Percentiles rank a stretch among this genome's conserved stretches.
phyloP scores from a whole-genome alignment of 225 moss, liverwort and hornwort species.

The Polytrichum commune region DNA sequence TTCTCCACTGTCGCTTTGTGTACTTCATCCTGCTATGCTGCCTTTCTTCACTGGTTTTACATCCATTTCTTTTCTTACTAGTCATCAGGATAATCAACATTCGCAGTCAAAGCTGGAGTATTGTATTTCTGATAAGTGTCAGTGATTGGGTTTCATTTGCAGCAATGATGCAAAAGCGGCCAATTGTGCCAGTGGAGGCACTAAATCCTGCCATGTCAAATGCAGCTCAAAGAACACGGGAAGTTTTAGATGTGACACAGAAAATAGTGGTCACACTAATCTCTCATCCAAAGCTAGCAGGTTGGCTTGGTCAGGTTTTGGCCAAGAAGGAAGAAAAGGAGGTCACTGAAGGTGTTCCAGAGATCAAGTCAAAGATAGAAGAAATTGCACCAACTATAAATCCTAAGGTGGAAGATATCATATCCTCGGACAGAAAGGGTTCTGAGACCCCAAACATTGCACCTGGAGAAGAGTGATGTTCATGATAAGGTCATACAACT shows the following conservation, averaged over 20 bases:
- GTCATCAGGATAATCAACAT: too few relatives aligned
- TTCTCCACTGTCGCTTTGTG: too few relatives aligned
- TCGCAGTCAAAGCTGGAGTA: too few relatives aligned
- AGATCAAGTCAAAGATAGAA: neutral
- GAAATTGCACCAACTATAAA: neutral
- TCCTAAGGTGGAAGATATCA: neutral
- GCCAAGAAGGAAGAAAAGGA: constrained; percentile 18
- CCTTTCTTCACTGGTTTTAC: too few relatives aligned
- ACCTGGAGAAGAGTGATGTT: neutral
- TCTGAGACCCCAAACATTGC: neutral
- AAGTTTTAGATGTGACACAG: constrained; percentile 57
- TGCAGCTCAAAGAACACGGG: constrained; percentile 64
- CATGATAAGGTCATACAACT: neutral
- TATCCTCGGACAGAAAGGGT: neutral
- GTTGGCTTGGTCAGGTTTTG: constrained; percentile 44
- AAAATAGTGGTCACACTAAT: constrained; percentile 45
- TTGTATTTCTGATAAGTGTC: too few relatives aligned
- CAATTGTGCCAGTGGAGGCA: constrained; percentile 52
- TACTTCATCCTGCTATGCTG: too few relatives aligned
- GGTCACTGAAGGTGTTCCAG: constrained; percentile 2
- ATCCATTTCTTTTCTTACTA: too few relatives aligned
- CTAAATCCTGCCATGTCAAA: constrained; percentile 56
- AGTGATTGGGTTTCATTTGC: neutral
- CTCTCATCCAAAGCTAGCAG: constrained; percentile 50
- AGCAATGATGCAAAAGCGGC: constrained; percentile 60